Evolutionary conservation across 2,329 filamentous ascomycete species (phyloP), one percentile per base, ranked within the genome.

Genomic region (Hypocreales sp.): DNA sequence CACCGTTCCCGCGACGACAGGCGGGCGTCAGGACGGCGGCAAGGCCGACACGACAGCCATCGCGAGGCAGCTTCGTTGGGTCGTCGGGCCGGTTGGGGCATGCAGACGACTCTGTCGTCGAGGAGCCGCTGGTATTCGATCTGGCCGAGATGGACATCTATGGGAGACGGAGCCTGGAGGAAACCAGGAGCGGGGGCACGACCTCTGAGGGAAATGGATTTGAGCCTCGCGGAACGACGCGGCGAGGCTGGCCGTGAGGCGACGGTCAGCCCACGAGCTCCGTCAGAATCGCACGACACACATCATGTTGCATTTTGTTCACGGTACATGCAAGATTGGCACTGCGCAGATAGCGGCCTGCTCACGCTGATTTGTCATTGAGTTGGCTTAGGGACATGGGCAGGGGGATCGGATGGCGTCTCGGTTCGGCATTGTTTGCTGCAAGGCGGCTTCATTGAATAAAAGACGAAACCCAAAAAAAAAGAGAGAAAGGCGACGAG

Each of bases 61-160:
- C 53, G 4, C 48, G 60, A 14, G 60, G 58, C 18, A 64, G 60
- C 35, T 58, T 62, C 33, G 48, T 46, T 2, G 55, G 57, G 15
- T 56, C 54, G 3, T 46, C 44, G 8, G 46, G 46, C 16, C 44
- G 56, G n/a, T 40, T 53, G 12, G 43, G 41, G 5, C 53, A 56
- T 5, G 54, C 46, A n/a, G 58, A 61, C 15, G 54, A 58, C 24
- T 66, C 67, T 5, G 50, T 58, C 15, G 72, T 78, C 33, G 77
- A 79, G 29, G 77, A 82, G 41, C 73, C 72, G 1, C 48, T 82
- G 8, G 59, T 82, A 8, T 82, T 82, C 47, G 72, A 77, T 35
- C 71, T 82, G 60, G 79, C 72, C 20, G 77, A 82, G 47, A 67
- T 80, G 44, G 72, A 72, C 37, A 58, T 65, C 12, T 61, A 63